Base-by-base conservation (phyloP, 169 alveolate species). In the Eimeria maxima region DNA sequence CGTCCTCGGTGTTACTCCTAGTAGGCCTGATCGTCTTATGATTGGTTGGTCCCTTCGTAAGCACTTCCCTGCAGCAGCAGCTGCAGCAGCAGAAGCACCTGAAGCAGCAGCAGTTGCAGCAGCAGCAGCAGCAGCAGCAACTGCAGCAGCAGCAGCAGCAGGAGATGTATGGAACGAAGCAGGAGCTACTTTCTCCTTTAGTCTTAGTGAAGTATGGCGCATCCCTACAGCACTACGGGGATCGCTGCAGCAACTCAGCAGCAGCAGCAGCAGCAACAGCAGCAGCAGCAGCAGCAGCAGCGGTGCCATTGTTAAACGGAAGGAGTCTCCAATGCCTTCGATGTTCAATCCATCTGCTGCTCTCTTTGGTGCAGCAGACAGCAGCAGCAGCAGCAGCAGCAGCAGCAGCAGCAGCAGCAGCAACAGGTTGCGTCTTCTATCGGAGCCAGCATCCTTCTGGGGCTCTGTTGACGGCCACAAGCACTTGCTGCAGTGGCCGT, bases 161-260 rank as follows among this genome's bases (percentile, higher is more conserved):
- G 83, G 50, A 38, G 4, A 10, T 38, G 57, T 22, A n/a, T 78
- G 88, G 88, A 29, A 42, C 2, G 88, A 78, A 33, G 63, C 44
- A 11, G 88, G 88, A 13, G 65, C 33, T 8, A 78, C 88, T 29
- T 78, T 78, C 88, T 78, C 88, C 63, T 78, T 78, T 29, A 78
- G 88, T 38, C 88, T 78, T 18, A 45, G 67, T 38, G 88, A 78
- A 8, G 88, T 78, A 50, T 78, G 88, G 88, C 88, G 88, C 65
- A 78, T 78, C 20, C 88, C 88, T 10, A 78, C 88, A 78, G 88
- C 88, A 45, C 88, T 78, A n/a, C 57, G 88, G 57, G 88, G 67
- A 44, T 5, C 57, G 11, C 57, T 50, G 57, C 57, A 50, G 57
- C 57, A 50, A 50, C 5, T 50, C 57, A 50, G 57, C 57, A 50